Percentiles rank a stretch among this genome's conserved stretches.
These are phyloP conservation scores for Tetrastigma voinierianum DNA, from an alignment of 164 flowering plant genomes.

Conservation along the genomic window DNA sequence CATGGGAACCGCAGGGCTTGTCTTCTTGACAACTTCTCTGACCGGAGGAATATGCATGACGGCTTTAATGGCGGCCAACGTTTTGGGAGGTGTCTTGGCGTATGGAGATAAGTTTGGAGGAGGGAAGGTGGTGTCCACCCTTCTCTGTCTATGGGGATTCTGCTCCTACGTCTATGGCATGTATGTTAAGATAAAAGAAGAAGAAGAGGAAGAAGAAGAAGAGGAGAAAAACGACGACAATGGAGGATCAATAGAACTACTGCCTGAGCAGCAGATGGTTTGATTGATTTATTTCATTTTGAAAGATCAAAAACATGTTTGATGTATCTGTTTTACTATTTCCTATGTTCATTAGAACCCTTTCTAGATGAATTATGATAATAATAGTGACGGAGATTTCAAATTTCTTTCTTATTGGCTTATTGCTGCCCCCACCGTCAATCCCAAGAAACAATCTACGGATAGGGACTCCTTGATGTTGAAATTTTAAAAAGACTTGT, in stretches of 20 bases:
- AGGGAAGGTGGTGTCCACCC: slow-evolving; percentile 59
- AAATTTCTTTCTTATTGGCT: too few relatives aligned
- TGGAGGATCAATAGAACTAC: not conserved
- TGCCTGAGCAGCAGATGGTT: too few relatives aligned
- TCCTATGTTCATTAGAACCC: too few relatives aligned
- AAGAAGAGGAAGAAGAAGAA: not conserved
- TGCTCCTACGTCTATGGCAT: slow-evolving; percentile 71
- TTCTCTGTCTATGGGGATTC: slow-evolving; percentile 73
- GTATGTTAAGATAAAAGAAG: slow-evolving; percentile 25
- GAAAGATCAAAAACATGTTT: too few relatives aligned
- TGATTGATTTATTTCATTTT: too few relatives aligned
- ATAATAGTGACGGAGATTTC: too few relatives aligned
- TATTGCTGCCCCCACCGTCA: too few relatives aligned
- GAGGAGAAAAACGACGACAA: not conserved
- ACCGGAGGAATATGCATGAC: slow-evolving; percentile 85
- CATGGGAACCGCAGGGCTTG: slow-evolving; percentile 84
- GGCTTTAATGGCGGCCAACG: slow-evolving; percentile 65
- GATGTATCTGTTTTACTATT: too few relatives aligned
- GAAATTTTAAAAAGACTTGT: too few relatives aligned
- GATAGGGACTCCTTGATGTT: too few relatives aligned
- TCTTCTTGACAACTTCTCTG: slow-evolving; percentile 64
- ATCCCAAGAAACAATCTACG: too few relatives aligned
- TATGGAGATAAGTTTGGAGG: slow-evolving; percentile 61
- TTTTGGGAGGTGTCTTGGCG: slow-evolving; percentile 58
- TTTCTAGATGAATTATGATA: too few relatives aligned